A percentile compares a stretch with the other conserved stretches of the same genome.
These are phyloP conservation scores for Saturnispora diversa DNA, from an alignment of 805 yeast genomes.

Conservation along the genomic window DNA sequence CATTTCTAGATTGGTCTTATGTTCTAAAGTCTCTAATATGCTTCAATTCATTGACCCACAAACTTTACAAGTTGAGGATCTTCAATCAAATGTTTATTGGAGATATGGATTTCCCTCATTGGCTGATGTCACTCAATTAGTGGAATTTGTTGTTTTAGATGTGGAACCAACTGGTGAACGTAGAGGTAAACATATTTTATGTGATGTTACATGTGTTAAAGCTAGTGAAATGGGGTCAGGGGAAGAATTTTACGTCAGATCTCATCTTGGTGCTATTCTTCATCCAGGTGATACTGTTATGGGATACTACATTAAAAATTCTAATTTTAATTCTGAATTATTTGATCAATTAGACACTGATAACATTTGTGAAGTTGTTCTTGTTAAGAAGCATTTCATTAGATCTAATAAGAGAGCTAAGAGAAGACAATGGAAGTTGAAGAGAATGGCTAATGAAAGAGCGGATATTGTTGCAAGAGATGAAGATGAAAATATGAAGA, in stretches of 20 bases:
- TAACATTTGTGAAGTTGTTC: conserved; percentile 73
- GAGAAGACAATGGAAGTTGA: conserved; percentile 83
- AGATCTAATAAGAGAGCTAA: conserved; percentile 69
- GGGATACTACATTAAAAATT: conserved; percentile 80
- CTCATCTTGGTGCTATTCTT: conserved; percentile 88
- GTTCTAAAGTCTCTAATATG: conserved; percentile 76
- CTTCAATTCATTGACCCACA: conserved; percentile 82
- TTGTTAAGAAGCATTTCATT: conserved; percentile 82
- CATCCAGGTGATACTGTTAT: conserved; percentile 95
- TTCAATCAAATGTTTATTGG: conserved; percentile 69
- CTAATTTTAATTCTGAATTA: conserved; percentile 81
- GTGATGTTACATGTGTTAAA: conserved; percentile 88
- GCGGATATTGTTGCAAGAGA: conserved; percentile 64
- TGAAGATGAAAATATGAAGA: conserved; percentile 32
- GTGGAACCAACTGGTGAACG: conserved; percentile 85
- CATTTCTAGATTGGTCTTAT: conserved; percentile 71
- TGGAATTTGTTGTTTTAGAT: conserved; percentile 85
- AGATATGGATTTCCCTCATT: conserved; percentile 72
- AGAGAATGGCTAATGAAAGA: conserved; percentile 97
- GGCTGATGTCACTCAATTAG: conserved; percentile 64
- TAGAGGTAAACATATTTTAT: conserved; percentile 70
- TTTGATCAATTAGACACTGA: conserved; percentile 63
- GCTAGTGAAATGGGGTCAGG: conserved; percentile 80
- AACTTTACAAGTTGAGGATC: conserved; percentile 70
- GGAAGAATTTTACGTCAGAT: conserved; percentile 69